Conservation (phyloP, 305 asterid species). For the Solanum hybrid region DNA sequence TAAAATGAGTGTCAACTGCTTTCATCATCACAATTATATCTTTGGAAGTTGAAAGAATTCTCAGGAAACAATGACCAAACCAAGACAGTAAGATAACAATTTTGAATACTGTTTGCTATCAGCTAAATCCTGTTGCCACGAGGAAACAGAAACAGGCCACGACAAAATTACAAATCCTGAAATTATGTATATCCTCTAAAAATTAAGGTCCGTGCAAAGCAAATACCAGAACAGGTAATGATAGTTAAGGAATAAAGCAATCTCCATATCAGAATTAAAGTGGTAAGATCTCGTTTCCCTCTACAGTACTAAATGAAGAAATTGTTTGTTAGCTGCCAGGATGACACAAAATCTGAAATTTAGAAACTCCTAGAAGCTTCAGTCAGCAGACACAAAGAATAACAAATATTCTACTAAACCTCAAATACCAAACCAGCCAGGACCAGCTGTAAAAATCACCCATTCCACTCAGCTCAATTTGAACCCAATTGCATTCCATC, state of each 20-base stretch:
- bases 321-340: not conserved
- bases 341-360: not conserved
- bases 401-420: not conserved
- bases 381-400: not conserved
- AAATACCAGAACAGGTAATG: not conserved
- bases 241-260: not conserved
- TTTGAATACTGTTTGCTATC: not conserved
- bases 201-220: not conserved
- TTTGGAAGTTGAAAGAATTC: not conserved
- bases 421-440: not conserved
- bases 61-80: not conserved
- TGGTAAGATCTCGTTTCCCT: not conserved
- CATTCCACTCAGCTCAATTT: not conserved
- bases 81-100: not conserved
- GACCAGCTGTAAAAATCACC: not conserved
- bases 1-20: not conserved
- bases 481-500: not conserved
- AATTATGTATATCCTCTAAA: not conserved
- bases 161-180: not conserved
- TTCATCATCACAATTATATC: not conserved
- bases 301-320: not conserved
- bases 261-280: not conserved
- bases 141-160: not conserved
- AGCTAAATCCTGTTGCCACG: not conserved
- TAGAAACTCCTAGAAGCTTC: not conserved